Base-by-base conservation (phyloP, 257 asterid species). In the Rauvolfia tetraphylla region DNA sequence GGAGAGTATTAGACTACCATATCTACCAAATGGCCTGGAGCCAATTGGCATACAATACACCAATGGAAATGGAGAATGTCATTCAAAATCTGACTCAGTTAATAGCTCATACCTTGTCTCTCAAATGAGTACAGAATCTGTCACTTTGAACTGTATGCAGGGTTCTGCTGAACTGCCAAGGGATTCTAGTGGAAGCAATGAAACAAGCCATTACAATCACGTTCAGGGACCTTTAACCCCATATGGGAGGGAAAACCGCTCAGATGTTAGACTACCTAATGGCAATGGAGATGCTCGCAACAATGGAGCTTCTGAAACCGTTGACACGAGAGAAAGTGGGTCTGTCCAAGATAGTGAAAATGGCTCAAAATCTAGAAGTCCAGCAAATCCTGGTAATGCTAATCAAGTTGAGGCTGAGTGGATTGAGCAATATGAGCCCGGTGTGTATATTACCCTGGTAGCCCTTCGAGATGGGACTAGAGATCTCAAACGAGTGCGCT, bases 401-500 rank as follows among this genome's bases (percentile, higher is more conserved):
- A 83, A 84, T 85, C 92, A 90, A 68, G 84, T 92, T 53, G 99
- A 90, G 77, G 93, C 94, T 9, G 99, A 91, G 84, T 92, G 98
- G 96, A 95, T 90, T 59, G 98, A 95, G 72, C 96, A 92, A 76
- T 92, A 91, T 44, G 99, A 92, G 79, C 91, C 92, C 10, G 99
- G 99, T 56, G 99, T 95, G 67, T 92, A 91, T 79, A 89, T 95
- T 71, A 95, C 99, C 5, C 96, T 95, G 3, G 92, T 87, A 69
- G 91, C 97, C 75, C 96, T 91, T 68, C 86, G 86, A n/a, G 96
- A 95, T 84, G 99, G 98, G 73, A 90, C 93, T 23, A 89, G 96
- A 86, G 98, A 92, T 85, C 98, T 92, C 78, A 95, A 92, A 85
- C 97, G 99, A 1, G 97, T 95, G 17, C 98, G 98, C 85, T 92